phyloP scores from a whole-genome alignment of 225 moss, liverwort and hornwort species.

The Straminergon stramineum region DNA sequence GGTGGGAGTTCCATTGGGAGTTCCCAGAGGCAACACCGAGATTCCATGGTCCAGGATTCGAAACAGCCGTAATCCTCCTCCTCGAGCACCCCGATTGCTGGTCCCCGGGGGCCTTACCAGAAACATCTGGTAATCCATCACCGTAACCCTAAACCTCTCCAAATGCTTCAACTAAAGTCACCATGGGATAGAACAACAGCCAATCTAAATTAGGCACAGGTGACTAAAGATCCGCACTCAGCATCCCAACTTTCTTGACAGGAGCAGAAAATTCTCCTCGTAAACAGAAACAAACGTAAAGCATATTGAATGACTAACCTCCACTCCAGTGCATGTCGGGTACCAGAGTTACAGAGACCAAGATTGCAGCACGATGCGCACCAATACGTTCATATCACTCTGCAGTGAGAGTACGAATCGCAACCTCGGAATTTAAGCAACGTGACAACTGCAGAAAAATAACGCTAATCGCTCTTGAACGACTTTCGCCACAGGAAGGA shows the following conservation, averaged over 20 bases:
- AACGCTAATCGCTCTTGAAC: background rate
- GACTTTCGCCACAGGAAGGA: background rate
- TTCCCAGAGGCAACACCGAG: conserved; percentile 25
- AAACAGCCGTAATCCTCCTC: conserved; percentile 30
- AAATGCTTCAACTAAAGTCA: background rate
- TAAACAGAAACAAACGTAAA: background rate
- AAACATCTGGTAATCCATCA: conserved; percentile 55
- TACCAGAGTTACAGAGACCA: background rate
- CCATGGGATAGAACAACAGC: background rate
- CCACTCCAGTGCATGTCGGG: conserved; percentile 3
- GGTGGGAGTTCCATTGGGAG: conserved; percentile 10
- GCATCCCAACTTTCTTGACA: background rate
- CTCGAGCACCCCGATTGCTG: conserved; percentile 6
- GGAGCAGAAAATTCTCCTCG: background rate
- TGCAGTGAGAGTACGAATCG: background rate
- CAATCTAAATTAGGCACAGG: background rate
- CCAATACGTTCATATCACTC: background rate
- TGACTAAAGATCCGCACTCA: background rate
- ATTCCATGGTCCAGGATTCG: conserved; percentile 51
- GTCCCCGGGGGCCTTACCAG: conserved; percentile 34
- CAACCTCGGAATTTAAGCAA: background rate
- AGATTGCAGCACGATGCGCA: background rate
- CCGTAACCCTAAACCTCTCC: conserved; percentile 16
- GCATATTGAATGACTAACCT: background rate
- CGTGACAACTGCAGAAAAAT: background rate